Evolutionary conservation across 2,329 filamentous ascomycete genomes (phyloP), one percentile per base, ranked within the genome.

Genomic region (Penicillium sp.): DNA sequence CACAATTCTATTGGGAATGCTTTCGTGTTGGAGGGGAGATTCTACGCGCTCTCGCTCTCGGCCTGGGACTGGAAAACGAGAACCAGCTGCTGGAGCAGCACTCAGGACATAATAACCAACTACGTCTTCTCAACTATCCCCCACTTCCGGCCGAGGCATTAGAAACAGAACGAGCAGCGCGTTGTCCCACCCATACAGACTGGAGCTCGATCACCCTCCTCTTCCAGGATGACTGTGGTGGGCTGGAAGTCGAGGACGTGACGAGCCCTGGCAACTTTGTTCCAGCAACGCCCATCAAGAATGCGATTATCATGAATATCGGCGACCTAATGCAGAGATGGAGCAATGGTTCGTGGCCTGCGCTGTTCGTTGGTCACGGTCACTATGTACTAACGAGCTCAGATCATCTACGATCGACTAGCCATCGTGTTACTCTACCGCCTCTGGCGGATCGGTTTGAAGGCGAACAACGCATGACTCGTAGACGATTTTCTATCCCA

Each of bases 101-200:
- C 65, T 77, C 75, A 27, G 78, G 79, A 0, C 74, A 80, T 50
- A 80, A 84, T 58, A 84, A 84, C 55, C 84, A 86, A 54, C 71
- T 87, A 8, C 78, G 85, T 1, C 66, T 88, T 21, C 69, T 86
- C 13, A 84, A 87, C 63, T 87, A 84, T 53, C 80, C 81, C 0
- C 69, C 77, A 2, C 70, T 82, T 4, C 70, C 75, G 21, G 75
- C 74, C 4, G 68, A 70, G 26, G 73, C 71, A 29, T 63, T 83
- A 17, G 70, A 74, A 24, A 74, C 70, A 34, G 71, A 75, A 10
- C 60, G 69, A 13, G 71, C 77, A 30, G 74, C 78, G 8, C 70
- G 81, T 9, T 80, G 82, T 43, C 76, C 78, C 0, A 75, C 78
- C 3, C 81, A 84, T 64, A 80, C 75, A 3, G 81, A 84, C 58